Evolutionary conservation across 2,329 filamentous ascomycete genomes (phyloP).

Genomic region (Sporothrix pallida): DNA sequence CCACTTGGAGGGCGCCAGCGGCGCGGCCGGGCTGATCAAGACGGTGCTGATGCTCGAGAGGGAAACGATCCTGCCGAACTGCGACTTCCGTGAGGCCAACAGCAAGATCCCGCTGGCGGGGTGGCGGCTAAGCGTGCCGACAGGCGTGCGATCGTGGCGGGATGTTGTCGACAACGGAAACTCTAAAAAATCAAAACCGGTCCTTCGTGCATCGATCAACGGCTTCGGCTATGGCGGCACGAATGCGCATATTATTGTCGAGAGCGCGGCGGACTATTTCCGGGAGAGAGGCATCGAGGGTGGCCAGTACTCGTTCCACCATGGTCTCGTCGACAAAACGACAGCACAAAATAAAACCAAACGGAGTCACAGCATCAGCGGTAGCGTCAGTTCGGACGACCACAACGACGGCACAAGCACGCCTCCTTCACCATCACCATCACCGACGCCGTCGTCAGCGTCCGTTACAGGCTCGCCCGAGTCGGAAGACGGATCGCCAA

Average conservation of each 20-base stretch:
- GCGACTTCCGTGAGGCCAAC: slow-evolving; percentile 54
- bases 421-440: not conserved
- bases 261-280: slow-evolving; percentile 45
- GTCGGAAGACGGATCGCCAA: not conserved
- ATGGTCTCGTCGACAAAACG: not conserved
- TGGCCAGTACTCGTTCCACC: not conserved
- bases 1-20: slow-evolving; percentile 55
- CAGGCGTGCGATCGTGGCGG: slow-evolving; percentile 45
- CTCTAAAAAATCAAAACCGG: not conserved
- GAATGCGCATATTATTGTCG: slow-evolving; percentile 40
- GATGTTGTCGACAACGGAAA: not conserved
- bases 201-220: slow-evolving; percentile 50
- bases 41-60: slow-evolving; percentile 49
- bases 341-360: not conserved
- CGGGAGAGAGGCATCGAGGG: slow-evolving; percentile 3
- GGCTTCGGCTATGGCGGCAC: slow-evolving; percentile 52
- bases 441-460: not conserved
- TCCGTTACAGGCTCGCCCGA: not conserved
- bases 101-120: slow-evolving; percentile 52
- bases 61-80: slow-evolving; percentile 46
- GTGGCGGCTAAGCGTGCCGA: slow-evolving; percentile 48
- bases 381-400: not conserved
- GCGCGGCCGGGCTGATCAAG: slow-evolving; percentile 54
- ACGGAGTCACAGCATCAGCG: not conserved
- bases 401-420: slow-evolving; percentile 1